Evolutionary conservation across 1,139 yeast genomes (phyloP).

Genomic region (Taphrina communis): DNA sequence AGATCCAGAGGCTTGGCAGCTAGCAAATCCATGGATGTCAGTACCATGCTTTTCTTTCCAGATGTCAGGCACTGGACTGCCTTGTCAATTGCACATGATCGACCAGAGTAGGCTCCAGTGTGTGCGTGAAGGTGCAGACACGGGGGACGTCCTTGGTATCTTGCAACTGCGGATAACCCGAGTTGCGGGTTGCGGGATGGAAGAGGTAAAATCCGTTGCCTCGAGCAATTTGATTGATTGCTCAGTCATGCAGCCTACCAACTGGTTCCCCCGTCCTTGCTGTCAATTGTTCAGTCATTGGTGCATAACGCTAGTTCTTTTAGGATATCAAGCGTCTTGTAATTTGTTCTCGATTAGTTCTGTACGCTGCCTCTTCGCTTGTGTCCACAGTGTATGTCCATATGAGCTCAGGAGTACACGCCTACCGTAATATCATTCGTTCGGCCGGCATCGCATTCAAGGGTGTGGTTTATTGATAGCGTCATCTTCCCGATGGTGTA

Average conservation of each 20-base stretch:
- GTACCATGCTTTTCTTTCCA: constrained; percentile 7
- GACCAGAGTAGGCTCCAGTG: too few species aligned
- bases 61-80: too few species aligned
- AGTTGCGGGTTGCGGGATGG: background rate
- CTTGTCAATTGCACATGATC: too few species aligned
- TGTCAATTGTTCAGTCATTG: too few species aligned
- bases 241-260: background rate
- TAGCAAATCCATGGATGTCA: constrained; percentile 76
- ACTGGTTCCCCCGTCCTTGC: too few species aligned
- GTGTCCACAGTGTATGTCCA: background rate
- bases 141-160: too few species aligned
- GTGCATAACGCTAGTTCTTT: too few species aligned
- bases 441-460: constrained; percentile 46
- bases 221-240: background rate
- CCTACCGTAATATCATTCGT: constrained; percentile 46
- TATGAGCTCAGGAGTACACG: constrained; percentile 30
- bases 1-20: constrained; percentile 66
- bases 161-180: background rate
- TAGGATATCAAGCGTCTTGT: too few species aligned
- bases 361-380: too few species aligned
- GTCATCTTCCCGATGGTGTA: background rate
- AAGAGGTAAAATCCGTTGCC: background rate
- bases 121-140: too few species aligned
- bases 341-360: too few species aligned
- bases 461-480: constrained; percentile 26